Evolutionary conservation across 306 rosid species (phyloP), one percentile per base, ranked within the genome.

Genomic region (Bauhinia variegata): DNA sequence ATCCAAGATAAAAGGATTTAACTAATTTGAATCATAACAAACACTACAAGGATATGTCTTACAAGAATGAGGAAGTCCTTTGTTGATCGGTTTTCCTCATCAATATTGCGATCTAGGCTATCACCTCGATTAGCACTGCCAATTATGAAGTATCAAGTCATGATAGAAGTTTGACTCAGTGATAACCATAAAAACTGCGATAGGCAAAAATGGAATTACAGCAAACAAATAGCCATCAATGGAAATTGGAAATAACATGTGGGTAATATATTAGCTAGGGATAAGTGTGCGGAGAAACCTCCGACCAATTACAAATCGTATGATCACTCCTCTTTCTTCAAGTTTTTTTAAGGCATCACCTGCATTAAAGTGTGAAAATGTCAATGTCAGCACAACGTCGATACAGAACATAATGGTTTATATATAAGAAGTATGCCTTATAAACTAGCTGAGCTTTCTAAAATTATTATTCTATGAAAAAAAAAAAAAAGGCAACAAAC

Each of bases 251-350:
- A 23, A 23, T 23, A 23, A 74, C 15, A 28, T 30, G 54, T 2
- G 15, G 44, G n/a, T 10, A 57, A 44, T 33, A 47, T 37, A 46
- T 54, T 7, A 42, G 68, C 66, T 60, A 59, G 68, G 85, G 80
- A 56, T 79, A 69, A 82, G 83, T 67, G 42, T 38, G 79, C 69
- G 91, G 73, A 75, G 68, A 85, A 78, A 88, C 99, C 99, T 93
- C 86, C 99, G 92, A 73, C 97, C 99, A 85, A 93, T 75, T 63
- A 88, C 92, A 73, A 93, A 93, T 16, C 95, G 97, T 62, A 93
- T 80, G 68, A 88, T 74, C 75, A 93, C 90, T 78, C 99, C 99
- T 85, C 96, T 86, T 75, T 88, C 96, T 79, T 90, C 96, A 67
- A 93, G 96, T 75, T 90, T 90, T 83, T 75, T 86, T 76, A 90